Percentiles rank a stretch among this genome's conserved stretches.
phyloP scores from a whole-genome alignment of 768 basidiomycete species.

The Panaeolus papilionaceus region DNA sequence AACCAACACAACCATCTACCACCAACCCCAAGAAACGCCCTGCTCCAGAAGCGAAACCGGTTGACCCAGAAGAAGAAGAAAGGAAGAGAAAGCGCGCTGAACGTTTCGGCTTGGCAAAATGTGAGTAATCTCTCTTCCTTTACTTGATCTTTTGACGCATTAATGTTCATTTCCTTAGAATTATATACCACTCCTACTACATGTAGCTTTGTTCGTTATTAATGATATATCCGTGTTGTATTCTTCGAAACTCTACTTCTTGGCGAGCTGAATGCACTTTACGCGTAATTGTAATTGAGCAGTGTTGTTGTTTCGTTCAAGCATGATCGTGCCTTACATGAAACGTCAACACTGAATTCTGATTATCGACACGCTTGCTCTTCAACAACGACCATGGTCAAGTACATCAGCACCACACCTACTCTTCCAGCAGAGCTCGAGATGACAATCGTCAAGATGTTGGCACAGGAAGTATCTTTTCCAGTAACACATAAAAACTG shows the following conservation, averaged over 20 bases:
- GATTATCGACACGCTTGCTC: background rate
- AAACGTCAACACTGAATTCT: background rate
- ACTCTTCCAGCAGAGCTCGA: background rate
- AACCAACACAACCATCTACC: conserved; percentile 19
- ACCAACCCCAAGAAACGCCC: conserved; percentile 37
- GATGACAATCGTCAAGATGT: conserved; percentile 3
- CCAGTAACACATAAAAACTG: background rate
- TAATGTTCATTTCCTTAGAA: background rate
- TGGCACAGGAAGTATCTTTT: background rate
- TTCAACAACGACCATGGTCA: conserved; percentile 9
- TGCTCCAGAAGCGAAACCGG: conserved; percentile 40
- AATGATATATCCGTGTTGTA: background rate
- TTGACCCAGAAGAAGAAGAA: conserved; percentile 65
- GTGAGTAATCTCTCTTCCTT: background rate
- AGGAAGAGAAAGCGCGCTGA: conserved; percentile 67
- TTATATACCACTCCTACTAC: background rate
- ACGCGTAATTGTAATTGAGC: too few species aligned
- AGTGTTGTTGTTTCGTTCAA: background rate
- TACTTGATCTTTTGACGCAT: background rate
- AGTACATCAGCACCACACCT: background rate
- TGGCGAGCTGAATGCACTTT: too few species aligned
- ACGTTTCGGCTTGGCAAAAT: conserved; percentile 52
- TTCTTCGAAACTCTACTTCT: background rate
- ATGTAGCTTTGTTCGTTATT: background rate
- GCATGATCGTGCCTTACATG: conserved; percentile 6